Base-by-base conservation (phyloP, 2,329 filamentous ascomycete species). In the Colletotrichum tamarilloi region DNA sequence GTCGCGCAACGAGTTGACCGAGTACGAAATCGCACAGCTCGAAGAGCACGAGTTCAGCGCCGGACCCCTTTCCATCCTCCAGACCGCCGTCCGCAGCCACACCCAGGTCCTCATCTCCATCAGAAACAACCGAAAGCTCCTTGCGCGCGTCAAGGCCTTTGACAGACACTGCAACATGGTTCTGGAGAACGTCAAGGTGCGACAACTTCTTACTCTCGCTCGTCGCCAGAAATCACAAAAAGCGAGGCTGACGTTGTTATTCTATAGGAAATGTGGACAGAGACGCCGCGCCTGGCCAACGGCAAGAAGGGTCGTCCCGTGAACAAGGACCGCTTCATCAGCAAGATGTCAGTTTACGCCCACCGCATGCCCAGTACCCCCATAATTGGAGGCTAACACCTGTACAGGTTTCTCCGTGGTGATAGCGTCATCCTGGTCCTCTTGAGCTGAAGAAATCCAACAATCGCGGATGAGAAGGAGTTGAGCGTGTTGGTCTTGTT, bases 121-220 rank as follows among this genome's bases (percentile, higher is more conserved):
- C 86, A 95, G 97, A 77, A 98, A 98, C 90, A 98, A 98, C 88
- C 94, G 96, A 85, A 99, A 99, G 88, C 90, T 99, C 60, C 92
- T 99, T 68, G 97, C 96, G 64, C 93, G 97, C 76, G 96, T 99
- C 81, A 99, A 99, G 88, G 97, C 97, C 7, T 99, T 99, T 83
- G 97, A 99, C 85, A 90, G 97, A 74, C 97, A 99, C 85, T 98
- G 95, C 90, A 99, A 99, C 86, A 98, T 99, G 97, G 94, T 98
- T 4, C 88, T 98, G 60, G 95, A 98, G 87, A 98, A 98, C 78
- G 95, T 97, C 57, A 85, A 85, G 73, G 71, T 73, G 56, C 71
- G 71, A 62, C 46, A n/a, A 56, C 22, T 19, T 8, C 22, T 11
- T 14, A 55, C 35, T 12, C 14, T 26, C 11, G 4, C 24, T 30